Conservation (phyloP, 2,329 filamentous ascomycete species). For the Xylaria sp. region DNA sequence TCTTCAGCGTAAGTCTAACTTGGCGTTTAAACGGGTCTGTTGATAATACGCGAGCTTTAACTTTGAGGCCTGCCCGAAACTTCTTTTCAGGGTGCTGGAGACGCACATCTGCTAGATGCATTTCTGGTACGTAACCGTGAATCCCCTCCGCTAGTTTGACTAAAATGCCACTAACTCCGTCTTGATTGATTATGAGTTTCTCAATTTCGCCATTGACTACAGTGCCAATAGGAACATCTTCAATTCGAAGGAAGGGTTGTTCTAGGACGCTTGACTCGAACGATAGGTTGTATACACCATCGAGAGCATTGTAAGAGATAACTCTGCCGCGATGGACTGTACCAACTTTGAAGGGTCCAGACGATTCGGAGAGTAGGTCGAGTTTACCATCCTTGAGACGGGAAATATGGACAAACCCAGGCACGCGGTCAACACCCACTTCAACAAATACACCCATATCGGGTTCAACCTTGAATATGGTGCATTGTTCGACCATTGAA, state of each 20-base stretch:
- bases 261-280: constrained; percentile 84
- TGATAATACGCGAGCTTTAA: constrained; percentile 88
- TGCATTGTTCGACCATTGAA: constrained; percentile 79
- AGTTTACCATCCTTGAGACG: constrained; percentile 90
- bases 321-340: constrained; percentile 84
- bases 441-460: constrained; percentile 85
- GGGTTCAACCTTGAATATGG: constrained; percentile 81
- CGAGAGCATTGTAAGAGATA: constrained; percentile 86
- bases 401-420: constrained; percentile 96
- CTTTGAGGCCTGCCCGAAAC: constrained; percentile 85
- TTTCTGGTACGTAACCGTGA: constrained; percentile 86
- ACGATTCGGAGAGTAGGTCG: constrained; percentile 80
- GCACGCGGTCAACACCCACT: constrained; percentile 72
- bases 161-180: constrained; percentile 83
- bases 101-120: constrained; percentile 87
- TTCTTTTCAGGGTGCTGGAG: constrained; percentile 96
- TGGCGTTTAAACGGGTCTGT: constrained; percentile 79
- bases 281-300: constrained; percentile 87
- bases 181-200: constrained; percentile 80
- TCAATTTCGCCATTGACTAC: constrained; percentile 86
- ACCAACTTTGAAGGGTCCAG: constrained; percentile 81
- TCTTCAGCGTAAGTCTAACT: constrained; percentile 91
- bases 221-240: constrained; percentile 86
- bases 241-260: constrained; percentile 89
- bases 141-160: constrained; percentile 88